phyloP scores from a whole-genome alignment of 176 grass and related monocot genomes.

The Panicum miliaceum region DNA sequence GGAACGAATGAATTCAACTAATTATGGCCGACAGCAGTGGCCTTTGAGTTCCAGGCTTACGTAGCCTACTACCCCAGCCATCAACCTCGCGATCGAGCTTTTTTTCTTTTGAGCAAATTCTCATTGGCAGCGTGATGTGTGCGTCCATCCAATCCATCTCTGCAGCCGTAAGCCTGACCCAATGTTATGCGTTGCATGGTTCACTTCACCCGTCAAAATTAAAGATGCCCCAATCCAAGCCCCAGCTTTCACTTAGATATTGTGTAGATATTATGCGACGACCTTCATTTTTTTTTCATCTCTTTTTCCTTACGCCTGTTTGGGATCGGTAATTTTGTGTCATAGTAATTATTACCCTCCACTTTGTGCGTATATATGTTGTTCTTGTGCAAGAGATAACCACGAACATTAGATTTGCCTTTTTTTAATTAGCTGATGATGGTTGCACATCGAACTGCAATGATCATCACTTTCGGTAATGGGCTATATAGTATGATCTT shows the following conservation, averaged over 20 bases:
- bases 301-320: neutral
- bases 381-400: constrained; percentile 6
- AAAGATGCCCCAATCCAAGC: constrained; percentile 15
- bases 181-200: neutral
- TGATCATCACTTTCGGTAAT: constrained; percentile 39
- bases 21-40: constrained; percentile 46
- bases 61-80: neutral
- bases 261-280: neutral
- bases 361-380: neutral
- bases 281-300: neutral
- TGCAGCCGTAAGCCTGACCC: neutral
- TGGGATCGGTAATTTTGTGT: neutral
- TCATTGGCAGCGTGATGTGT: neutral
- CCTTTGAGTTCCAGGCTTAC: constrained; percentile 31
- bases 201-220: neutral
- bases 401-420: constrained; percentile 14
- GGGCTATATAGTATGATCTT: constrained; percentile 18
- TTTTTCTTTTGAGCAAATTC: constrained; percentile 23
- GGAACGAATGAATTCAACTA: constrained; percentile 8
- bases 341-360: neutral
- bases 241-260: neutral
- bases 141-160: constrained; percentile 19
- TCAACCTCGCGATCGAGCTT: neutral
- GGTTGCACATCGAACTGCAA: neutral
- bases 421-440: constrained; percentile 10